A percentile compares a stretch with the other conserved stretches of the same genome.
Evolutionary conservation across 345 rosid genomes (phyloP).

Genomic region (Xanthoceras sorbifolium): DNA sequence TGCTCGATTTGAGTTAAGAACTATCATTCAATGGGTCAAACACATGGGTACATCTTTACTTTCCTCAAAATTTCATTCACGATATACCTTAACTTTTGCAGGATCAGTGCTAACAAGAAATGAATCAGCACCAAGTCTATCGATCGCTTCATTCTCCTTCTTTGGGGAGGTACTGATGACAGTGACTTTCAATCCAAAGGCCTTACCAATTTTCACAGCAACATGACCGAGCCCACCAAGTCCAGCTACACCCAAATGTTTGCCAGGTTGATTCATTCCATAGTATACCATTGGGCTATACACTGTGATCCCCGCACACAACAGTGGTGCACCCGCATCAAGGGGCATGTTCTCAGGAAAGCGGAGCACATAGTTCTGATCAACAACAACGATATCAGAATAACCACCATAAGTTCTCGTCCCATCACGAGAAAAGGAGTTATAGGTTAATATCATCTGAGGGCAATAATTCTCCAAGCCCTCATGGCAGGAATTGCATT

Average conservation of each 20-base stretch:
- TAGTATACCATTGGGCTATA: constrained; percentile 92
- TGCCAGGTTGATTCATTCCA: constrained; percentile 80
- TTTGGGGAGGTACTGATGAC: constrained; percentile 70
- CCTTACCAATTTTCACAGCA: constrained; percentile 84
- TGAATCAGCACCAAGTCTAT: constrained; percentile 59
- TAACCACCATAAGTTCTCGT: constrained; percentile 74
- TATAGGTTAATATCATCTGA: constrained; percentile 52
- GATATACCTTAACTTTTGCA: constrained; percentile 61
- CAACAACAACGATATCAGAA: constrained; percentile 68
- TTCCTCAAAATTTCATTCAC: constrained; percentile 2
- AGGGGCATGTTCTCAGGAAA: constrained; percentile 68
- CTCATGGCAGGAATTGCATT: constrained; percentile 70
- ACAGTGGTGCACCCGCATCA: constrained; percentile 71
- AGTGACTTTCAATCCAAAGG: constrained; percentile 83
- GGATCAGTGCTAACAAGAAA: constrained; percentile 63
- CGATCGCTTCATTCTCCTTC: constrained; percentile 58
- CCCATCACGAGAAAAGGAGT: constrained; percentile 51
- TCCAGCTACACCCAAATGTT: constrained; percentile 86
- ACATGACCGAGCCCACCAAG: constrained; percentile 94
- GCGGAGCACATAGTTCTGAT: constrained; percentile 64
- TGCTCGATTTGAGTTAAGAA: background rate
- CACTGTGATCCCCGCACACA: constrained; percentile 90
- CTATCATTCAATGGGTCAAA: background rate
- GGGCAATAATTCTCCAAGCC: constrained; percentile 82
- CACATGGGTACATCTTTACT: background rate